These are phyloP conservation scores for Saccharomycopsis fibuligera DNA, from an alignment of 805 yeast species.

Conservation along the genomic window DNA sequence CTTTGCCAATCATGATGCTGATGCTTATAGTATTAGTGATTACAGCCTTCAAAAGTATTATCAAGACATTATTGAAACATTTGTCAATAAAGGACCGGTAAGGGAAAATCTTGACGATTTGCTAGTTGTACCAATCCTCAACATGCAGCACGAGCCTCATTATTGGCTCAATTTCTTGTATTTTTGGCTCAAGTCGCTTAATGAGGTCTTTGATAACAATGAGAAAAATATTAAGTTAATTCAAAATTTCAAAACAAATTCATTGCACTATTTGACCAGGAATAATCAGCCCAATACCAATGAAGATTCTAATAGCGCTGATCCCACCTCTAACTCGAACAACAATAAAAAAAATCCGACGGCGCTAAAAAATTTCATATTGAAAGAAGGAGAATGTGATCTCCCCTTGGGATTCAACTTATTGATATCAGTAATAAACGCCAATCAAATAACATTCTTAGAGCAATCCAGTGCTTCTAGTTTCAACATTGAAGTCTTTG, in stretches of 20 bases:
- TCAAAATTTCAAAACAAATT: neutral
- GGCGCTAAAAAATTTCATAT: no score
- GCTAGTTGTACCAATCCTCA: constrained; percentile 4
- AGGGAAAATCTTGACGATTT: neutral
- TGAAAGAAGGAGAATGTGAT: constrained; percentile 9
- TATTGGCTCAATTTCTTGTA: neutral
- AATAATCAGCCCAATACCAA: no score
- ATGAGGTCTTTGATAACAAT: neutral
- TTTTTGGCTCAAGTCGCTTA: neutral
- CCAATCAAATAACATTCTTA: neutral
- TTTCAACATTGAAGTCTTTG: neutral
- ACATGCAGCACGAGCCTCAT: neutral
- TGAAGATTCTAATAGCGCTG: neutral
- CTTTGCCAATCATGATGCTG: neutral
- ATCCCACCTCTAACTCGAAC: neutral
- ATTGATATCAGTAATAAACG: neutral
- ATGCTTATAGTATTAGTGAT: neutral
- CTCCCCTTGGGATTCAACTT: constrained; percentile 3
- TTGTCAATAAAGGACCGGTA: no score
- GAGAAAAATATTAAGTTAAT: neutral
- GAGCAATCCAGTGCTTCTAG: neutral
- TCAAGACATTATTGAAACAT: neutral
- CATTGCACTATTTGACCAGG: neutral
- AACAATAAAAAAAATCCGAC: no score
- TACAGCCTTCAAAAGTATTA: neutral